A percentile compares a stretch with the other conserved stretches of the same genome.
These are phyloP conservation scores for Fusarium sp. DNA, from an alignment of 2,329 filamentous ascomycete genomes.

Conservation along the genomic window DNA sequence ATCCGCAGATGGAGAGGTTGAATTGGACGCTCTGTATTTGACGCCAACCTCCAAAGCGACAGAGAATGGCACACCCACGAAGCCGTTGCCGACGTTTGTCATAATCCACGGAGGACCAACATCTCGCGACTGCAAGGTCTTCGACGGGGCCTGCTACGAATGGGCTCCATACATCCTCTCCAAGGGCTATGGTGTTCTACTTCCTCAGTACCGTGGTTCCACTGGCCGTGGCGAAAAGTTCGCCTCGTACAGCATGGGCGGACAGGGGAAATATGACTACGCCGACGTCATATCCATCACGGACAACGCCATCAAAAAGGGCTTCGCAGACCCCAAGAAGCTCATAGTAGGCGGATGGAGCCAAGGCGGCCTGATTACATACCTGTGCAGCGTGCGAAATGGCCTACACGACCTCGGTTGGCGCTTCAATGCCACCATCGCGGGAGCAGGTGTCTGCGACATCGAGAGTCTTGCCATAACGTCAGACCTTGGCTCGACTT, in stretches of 20 bases:
- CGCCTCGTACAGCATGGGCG: conserved; percentile 44
- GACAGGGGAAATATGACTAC: conserved; percentile 52
- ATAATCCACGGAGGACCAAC: conserved; percentile 29
- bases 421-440: conserved; percentile 51
- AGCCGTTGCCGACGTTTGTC: conserved; percentile 24
- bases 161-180: conserved; percentile 49
- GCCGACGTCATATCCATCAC: conserved; percentile 51
- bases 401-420: conserved; percentile 49
- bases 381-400: conserved; percentile 52
- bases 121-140: conserved; percentile 30
- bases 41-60: not conserved
- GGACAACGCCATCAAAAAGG: conserved; percentile 47
- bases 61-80: not conserved
- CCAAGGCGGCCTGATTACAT: conserved; percentile 54
- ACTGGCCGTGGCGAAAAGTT: conserved; percentile 49
- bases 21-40: conserved; percentile 25
- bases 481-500: conserved; percentile 31
- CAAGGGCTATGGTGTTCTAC: conserved; percentile 53
- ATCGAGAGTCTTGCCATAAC: conserved; percentile 51
- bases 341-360: conserved; percentile 53
- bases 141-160: conserved; percentile 42
- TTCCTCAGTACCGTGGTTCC: conserved; percentile 54
- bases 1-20: conserved; percentile 23
- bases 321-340: conserved; percentile 46
- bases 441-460: conserved; percentile 53